Percentiles rank a stretch among this genome's conserved stretches.
These are phyloP conservation scores for Sporothrix variecibatus DNA, from an alignment of 2,329 filamentous ascomycete genomes.

Conservation along the genomic window DNA sequence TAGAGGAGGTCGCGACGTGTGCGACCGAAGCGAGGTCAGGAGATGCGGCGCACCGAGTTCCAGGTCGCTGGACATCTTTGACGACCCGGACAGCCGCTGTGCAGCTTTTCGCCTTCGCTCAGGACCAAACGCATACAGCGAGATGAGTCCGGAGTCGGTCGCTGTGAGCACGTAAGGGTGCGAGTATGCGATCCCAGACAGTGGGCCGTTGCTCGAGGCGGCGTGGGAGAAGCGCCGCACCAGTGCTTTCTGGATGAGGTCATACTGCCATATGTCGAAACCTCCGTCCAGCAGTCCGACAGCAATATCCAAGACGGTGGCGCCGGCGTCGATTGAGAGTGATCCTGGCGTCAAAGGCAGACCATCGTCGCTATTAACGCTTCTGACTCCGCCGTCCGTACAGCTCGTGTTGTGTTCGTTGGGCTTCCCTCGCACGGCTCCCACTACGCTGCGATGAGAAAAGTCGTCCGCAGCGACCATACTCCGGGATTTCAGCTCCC, in stretches of 20 bases:
- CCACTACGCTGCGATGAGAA: not conserved
- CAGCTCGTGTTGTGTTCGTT: not conserved
- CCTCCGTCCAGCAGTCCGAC: constrained; percentile 73
- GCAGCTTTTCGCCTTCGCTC: not conserved
- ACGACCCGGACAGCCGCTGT: not conserved
- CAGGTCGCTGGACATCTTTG: not conserved
- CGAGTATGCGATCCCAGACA: constrained; percentile 70
- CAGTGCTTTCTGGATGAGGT: constrained; percentile 47
- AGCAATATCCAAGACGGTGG: constrained; percentile 57
- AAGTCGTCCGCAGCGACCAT: constrained; percentile 57
- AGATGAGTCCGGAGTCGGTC: constrained; percentile 71
- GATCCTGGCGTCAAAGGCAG: constrained; percentile 54
- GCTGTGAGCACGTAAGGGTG: constrained; percentile 79
- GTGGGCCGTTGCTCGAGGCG: constrained; percentile 62
- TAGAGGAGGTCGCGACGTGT: constrained; percentile 75
- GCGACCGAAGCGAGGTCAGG: constrained; percentile 77
- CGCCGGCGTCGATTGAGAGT: constrained; percentile 62
- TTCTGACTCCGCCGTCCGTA: constrained; percentile 28
- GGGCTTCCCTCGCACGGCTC: not conserved
- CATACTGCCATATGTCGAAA: constrained; percentile 69
- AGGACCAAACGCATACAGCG: constrained; percentile 67
- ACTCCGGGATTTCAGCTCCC: constrained; percentile 67
- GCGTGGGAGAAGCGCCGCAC: constrained; percentile 58
- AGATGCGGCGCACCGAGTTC: constrained; percentile 53
- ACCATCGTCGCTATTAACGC: constrained; percentile 18